Conservation (phyloP, 1,284 basidiomycete genomes). For the Leccinum subrobustum region DNA sequence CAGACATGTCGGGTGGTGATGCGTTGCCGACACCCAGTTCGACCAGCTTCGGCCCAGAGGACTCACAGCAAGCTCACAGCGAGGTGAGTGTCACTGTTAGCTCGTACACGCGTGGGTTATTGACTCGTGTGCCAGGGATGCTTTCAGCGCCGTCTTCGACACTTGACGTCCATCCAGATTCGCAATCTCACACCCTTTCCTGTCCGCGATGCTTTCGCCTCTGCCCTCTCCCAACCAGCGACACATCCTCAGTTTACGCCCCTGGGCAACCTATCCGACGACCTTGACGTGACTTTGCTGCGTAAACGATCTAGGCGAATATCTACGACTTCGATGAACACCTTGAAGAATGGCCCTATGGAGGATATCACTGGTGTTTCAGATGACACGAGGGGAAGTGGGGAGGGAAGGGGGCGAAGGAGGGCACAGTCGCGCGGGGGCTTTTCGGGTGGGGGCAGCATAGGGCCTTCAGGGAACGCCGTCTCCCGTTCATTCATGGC, state of each 20-base stretch:
- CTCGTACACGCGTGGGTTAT: neutral
- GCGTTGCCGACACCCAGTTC: conserved; percentile 12
- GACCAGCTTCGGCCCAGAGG: conserved; percentile 19
- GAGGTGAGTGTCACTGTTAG: conserved; percentile 17
- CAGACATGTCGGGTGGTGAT: conserved; percentile 25
- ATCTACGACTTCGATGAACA: conserved; percentile 57
- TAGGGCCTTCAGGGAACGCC: conserved; percentile 24
- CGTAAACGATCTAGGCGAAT: conserved; percentile 59
- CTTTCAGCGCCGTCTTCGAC: conserved; percentile 66
- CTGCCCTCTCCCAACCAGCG: conserved; percentile 64
- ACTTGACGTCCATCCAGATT: conserved; percentile 71
- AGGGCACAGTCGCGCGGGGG: conserved; percentile 40
- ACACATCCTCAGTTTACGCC: conserved; percentile 56
- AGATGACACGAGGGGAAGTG: conserved; percentile 31
- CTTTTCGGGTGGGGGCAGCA: conserved; percentile 33
- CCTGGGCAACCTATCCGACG: conserved; percentile 59
- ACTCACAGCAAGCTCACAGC: conserved; percentile 2
- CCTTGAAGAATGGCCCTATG: conserved; percentile 45
- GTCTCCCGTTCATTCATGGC: conserved; percentile 20
- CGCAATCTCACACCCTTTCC: conserved; percentile 82
- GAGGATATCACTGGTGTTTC: conserved; percentile 41
- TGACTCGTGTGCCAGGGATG: conserved; percentile 12
- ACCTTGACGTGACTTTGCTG: conserved; percentile 61
- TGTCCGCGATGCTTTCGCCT: conserved; percentile 70
- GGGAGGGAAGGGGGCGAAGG: conserved; percentile 38